Conservation (phyloP, 73 alveolate species). For the Durusdinium trenchii region DNA sequence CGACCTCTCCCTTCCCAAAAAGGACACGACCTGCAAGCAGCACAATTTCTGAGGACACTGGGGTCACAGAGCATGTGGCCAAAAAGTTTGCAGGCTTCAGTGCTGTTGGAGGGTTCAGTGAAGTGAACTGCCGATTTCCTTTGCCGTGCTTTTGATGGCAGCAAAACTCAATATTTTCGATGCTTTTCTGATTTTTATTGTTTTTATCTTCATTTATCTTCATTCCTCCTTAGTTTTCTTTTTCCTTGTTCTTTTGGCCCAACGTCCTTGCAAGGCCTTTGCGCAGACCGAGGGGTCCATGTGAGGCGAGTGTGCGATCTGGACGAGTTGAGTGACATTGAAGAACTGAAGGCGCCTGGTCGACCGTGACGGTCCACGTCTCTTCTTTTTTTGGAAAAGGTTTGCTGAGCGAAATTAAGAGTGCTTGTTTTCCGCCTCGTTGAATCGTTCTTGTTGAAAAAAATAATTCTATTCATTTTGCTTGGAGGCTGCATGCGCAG, state of each 20-base stretch:
- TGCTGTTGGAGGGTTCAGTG: not conserved
- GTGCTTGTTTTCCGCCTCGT: too few relatives aligned
- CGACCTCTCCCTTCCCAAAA: too few relatives aligned
- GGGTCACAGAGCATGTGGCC: slow-evolving; percentile 95
- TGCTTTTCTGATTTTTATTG: not conserved
- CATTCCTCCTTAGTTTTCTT: not conserved
- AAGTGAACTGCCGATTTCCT: not conserved
- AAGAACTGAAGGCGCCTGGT: slow-evolving; percentile 54
- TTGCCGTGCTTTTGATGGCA: not conserved
- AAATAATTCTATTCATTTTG: too few relatives aligned
- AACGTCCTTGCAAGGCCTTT: not conserved
- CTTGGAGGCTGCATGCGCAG: slow-evolving; percentile 48
- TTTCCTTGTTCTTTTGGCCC: not conserved
- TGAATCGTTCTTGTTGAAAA: too few relatives aligned
- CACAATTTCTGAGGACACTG: slow-evolving; percentile 81
- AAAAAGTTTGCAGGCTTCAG: slow-evolving; percentile 80
- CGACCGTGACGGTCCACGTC: not conserved
- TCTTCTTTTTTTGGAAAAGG: too few relatives aligned
- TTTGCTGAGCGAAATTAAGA: too few relatives aligned
- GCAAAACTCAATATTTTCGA: not conserved
- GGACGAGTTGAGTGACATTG: slow-evolving; percentile 93
- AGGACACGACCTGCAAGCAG: not conserved
- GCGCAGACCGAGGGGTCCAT: slow-evolving; percentile 50
- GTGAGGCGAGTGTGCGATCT: slow-evolving; percentile 67
- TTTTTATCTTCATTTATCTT: not conserved